phyloP scores from a whole-genome alignment of 345 rosid genomes.

The Balakata baccata region DNA sequence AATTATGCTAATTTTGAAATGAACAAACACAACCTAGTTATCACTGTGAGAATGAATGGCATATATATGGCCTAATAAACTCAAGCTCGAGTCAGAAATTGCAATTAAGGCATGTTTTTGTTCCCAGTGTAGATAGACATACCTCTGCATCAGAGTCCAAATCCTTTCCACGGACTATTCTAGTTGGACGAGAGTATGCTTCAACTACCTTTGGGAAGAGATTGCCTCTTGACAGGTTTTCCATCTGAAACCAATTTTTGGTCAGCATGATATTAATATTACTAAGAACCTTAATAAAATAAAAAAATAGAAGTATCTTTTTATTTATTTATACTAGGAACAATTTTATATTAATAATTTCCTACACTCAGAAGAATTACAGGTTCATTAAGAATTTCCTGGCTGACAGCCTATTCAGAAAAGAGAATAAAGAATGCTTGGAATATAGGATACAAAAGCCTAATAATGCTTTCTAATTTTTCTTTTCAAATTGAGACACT shows the following conservation, averaged over 20 bases:
- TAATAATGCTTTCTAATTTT: not conserved
- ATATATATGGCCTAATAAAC: not conserved
- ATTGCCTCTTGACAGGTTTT: constrained; percentile 54
- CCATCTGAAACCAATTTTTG: constrained; percentile 54
- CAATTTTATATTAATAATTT: not conserved
- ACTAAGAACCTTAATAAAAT: not conserved
- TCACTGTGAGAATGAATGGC: not conserved
- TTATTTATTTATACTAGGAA: not conserved
- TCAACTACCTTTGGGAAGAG: constrained; percentile 73
- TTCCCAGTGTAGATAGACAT: constrained; percentile 7
- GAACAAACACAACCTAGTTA: not conserved
- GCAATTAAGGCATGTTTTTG: not conserved
- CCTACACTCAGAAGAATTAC: not conserved
- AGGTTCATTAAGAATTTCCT: not conserved
- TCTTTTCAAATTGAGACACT: not conserved
- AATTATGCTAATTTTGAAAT: not conserved
- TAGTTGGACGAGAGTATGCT: constrained; percentile 93
- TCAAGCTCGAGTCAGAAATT: not conserved
- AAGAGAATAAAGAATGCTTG: not conserved
- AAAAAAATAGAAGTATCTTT: not conserved
- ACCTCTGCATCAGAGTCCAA: constrained; percentile 61
- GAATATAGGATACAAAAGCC: not conserved
- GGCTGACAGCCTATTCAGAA: not conserved
- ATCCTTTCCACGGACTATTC: constrained; percentile 88
- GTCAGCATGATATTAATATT: constrained; percentile 10